Conservation (phyloP, 2,329 filamentous ascomycete species). For the Ceratocystis alfenasii region DNA sequence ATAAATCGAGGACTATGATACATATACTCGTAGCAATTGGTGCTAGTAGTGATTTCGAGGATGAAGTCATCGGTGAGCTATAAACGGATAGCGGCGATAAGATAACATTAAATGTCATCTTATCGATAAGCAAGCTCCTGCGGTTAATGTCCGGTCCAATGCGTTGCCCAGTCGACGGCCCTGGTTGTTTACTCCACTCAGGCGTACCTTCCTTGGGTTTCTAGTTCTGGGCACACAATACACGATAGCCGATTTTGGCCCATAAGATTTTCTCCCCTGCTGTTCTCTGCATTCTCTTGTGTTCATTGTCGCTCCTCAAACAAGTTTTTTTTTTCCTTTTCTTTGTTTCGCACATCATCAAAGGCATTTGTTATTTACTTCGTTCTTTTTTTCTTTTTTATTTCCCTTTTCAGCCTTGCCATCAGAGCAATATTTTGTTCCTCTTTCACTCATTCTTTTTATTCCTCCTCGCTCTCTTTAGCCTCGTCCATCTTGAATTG, state of each 20-base stretch:
- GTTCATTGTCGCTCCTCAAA: not conserved
- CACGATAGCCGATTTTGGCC: not conserved
- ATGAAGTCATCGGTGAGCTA: not conserved
- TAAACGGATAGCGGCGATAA: not conserved
- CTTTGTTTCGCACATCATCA: not conserved
- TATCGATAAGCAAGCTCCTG: slow-evolving; percentile 7
- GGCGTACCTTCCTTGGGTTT: not conserved
- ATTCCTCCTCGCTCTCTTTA: slow-evolving; percentile 23
- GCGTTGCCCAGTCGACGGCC: slow-evolving; percentile 32
- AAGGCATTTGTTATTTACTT: not conserved
- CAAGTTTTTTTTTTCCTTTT: not conserved
- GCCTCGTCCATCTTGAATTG: slow-evolving; percentile 19
- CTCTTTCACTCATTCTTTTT: slow-evolving; percentile 19
- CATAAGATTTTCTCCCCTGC: slow-evolving; percentile 1
- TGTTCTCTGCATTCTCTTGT: slow-evolving; percentile 1
- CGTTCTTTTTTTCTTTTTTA: not conserved
- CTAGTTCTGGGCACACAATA: not conserved
- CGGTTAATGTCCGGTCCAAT: slow-evolving; percentile 2
- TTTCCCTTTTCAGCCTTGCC: not conserved
- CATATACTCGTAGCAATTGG: not conserved
- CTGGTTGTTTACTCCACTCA: slow-evolving; percentile 29
- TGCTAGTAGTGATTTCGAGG: not conserved
- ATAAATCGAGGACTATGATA: not conserved
- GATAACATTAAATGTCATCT: not conserved
- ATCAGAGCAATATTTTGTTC: not conserved